Evolutionary conservation across 352 stramenopile genomes (phyloP).

Genomic region (Halophytophthora batemanensis): DNA sequence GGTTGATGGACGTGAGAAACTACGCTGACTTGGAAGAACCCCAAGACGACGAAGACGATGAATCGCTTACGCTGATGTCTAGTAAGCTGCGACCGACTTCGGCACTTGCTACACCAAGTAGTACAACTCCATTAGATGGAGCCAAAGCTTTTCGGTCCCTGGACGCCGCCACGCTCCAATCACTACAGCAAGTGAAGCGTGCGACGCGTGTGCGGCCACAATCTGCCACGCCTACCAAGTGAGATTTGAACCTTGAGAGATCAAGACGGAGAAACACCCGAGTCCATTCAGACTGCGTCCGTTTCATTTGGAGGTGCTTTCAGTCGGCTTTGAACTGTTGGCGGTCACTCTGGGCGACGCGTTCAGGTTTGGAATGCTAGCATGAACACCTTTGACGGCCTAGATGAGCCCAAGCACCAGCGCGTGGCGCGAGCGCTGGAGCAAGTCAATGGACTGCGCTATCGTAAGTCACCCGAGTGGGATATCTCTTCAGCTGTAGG

Average conservation of each 20-base stretch:
- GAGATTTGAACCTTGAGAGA: not conserved
- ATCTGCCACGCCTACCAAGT: slow-evolving; percentile 27
- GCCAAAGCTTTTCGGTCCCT: slow-evolving; percentile 24
- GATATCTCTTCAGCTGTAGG: not conserved
- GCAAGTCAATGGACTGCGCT: slow-evolving; percentile 66
- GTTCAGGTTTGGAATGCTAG: not conserved
- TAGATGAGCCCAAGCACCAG: slow-evolving; percentile 42
- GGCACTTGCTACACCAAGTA: slow-evolving; percentile 8
- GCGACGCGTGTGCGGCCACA: slow-evolving; percentile 40
- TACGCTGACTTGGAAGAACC: not conserved
- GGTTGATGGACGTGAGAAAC: not conserved
- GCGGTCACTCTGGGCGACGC: not conserved
- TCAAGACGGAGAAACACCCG: too few relatives aligned
- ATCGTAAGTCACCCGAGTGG: slow-evolving; percentile 37
- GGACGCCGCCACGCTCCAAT: slow-evolving; percentile 33
- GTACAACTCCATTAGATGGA: not conserved
- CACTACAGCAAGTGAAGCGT: slow-evolving; percentile 46
- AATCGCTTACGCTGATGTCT: slow-evolving; percentile 1
- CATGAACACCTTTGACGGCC: slow-evolving; percentile 21
- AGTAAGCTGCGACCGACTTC: slow-evolving; percentile 13
- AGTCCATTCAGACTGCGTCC: too few relatives aligned
- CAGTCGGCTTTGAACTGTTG: not conserved
- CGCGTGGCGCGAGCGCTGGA: slow-evolving; percentile 61
- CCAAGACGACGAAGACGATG: not conserved
- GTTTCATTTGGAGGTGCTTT: not conserved